Evolutionary conservation across 2,329 filamentous ascomycete genomes (phyloP), one percentile per base, ranked within the genome.

Genomic region (Neonectria neomacrospora): DNA sequence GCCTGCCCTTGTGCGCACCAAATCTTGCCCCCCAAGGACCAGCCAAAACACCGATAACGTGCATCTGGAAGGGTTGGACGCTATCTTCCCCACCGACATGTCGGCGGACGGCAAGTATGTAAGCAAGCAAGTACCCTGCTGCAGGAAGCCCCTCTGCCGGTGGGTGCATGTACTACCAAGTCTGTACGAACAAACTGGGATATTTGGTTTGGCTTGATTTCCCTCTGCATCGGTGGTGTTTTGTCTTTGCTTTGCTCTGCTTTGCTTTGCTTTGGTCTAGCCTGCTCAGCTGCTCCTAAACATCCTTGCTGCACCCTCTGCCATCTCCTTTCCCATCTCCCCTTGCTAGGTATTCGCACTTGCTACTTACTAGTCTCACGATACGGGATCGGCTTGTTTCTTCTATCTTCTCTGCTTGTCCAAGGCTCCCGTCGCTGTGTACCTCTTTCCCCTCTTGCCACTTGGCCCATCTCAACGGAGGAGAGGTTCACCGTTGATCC

Each of bases 1-100:
- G 44, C 14, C 52, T 51, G 52, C 47, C 59, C 59, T 57, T 41
- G 39, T 48, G 41, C 59, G 23, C 59, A 48, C 59, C 54, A 47
- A 55, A 41, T 20, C 9, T 6, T 32, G 23, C 23, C 23, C 26
- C 47, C 47, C 26, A 30, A 20, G 26, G 10, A 32, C 47, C 47
- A 34, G 28, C 47, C 47, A 50, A 50, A 50, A 50, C n/a, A 50
- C 32, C 30, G 28, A 50, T 41, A 30, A 32, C 28, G n/a, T 50
- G 26, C n/a, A 26, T 48, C 45, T 26, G n/a, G 18, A 47, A 59
- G 50, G 48, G 30, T 42, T 54, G 20, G 22, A 34, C 50, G 30
- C 10, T 47, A 8, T 28, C 42, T 32, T 34, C 18, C 12, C 34
- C 50, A 3, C 41, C 48, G 41, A 12, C 50, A 53, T 59, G 34